These are phyloP conservation scores for Ichthyophthirius multifiliis DNA, from an alignment of 169 alveolate species.

Conservation along the genomic window DNA sequence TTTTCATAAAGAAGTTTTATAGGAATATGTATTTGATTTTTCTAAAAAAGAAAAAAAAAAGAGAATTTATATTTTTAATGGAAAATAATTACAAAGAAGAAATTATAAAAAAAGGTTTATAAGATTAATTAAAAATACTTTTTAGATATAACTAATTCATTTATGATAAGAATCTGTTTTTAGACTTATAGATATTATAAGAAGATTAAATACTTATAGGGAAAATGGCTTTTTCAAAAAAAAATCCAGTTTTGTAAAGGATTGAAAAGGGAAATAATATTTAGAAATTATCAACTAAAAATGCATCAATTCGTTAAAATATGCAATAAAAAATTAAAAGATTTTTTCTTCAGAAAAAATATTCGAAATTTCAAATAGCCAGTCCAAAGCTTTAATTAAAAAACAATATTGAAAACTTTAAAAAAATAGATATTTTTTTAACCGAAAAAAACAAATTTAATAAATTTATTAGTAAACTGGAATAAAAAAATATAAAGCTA, in stretches of 20 bases:
- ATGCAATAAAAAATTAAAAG: constrained; percentile 60
- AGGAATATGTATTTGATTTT: constrained; percentile 29
- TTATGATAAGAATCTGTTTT: constrained; percentile 91
- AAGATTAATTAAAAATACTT: constrained; percentile 97
- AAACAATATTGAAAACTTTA: too few relatives aligned
- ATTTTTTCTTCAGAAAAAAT: too few relatives aligned
- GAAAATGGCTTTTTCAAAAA: not conserved
- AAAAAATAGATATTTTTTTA: too few relatives aligned
- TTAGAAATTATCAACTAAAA: constrained; percentile 59
- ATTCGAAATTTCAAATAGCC: too few relatives aligned
- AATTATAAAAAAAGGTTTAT: constrained; percentile 90
- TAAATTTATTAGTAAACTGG: too few relatives aligned
- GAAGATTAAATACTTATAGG: constrained; percentile 20
- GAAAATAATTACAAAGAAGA: constrained; percentile 22
- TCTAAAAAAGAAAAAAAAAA: constrained; percentile 40
- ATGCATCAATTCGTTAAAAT: constrained; percentile 65
- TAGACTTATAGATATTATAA: too few relatives aligned
- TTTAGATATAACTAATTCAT: constrained; percentile 96
- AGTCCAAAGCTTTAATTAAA: too few relatives aligned
- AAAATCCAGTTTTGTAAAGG: constrained; percentile 57
- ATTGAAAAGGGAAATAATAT: constrained; percentile 70
- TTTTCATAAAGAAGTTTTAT: constrained; percentile 59
- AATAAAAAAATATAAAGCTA: too few relatives aligned
- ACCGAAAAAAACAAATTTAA: too few relatives aligned
- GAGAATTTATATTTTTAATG: constrained; percentile 30